Base-by-base conservation (phyloP, 805 yeast species). In the Clavispora santaluciae region DNA sequence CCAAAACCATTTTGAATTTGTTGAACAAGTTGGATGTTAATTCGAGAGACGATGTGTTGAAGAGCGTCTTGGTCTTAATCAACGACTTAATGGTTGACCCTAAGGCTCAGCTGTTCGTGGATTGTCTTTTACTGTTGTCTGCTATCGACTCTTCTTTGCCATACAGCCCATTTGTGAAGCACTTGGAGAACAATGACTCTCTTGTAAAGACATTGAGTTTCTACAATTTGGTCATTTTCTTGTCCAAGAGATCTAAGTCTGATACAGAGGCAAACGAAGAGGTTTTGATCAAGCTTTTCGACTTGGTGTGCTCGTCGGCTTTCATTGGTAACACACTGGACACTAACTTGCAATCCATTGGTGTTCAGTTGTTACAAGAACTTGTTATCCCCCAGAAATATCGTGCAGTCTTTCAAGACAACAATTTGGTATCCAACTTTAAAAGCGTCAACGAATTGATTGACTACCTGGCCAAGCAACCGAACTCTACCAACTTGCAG, bases 351-450 rank as follows among this genome's bases (percentile, higher is more conserved):
- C 81, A 81, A 55, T 83, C 75, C 44, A 66, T 85, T 41, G 64
- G 65, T 12, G 72, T 82, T 33, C 95, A 86, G 56, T 68, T 82
- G 45, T 70, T 82, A 45, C 80, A 77, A 47, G 81, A 77, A 49
- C 66, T 88, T 36, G 63, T 85, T 15, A 67, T 78, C 21, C 57
- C 70, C 37, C 78, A 81, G 58, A 47, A 55, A 28, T 80, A 73
- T 60, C 77, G 91, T 54, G 43, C 55, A 1, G 55, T 71, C 18
- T 82, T 75, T 57, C 77, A 57, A 38, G 56, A 56, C 21, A 51
- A 56, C 45, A 58, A 66, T 39, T 57, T 68, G 48, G 56, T 62
- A 22, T 35, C 61, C 16, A 62, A 66, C 46, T 66, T 63, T 49
- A 59, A 56, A 47, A 44, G 64, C 11, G 53, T 69, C 26, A 60